Percentiles rank a stretch among this genome's conserved stretches.
These are phyloP conservation scores for Juglanconis sp. DNA, from an alignment of 2,329 filamentous ascomycete genomes.

Conservation along the genomic window DNA sequence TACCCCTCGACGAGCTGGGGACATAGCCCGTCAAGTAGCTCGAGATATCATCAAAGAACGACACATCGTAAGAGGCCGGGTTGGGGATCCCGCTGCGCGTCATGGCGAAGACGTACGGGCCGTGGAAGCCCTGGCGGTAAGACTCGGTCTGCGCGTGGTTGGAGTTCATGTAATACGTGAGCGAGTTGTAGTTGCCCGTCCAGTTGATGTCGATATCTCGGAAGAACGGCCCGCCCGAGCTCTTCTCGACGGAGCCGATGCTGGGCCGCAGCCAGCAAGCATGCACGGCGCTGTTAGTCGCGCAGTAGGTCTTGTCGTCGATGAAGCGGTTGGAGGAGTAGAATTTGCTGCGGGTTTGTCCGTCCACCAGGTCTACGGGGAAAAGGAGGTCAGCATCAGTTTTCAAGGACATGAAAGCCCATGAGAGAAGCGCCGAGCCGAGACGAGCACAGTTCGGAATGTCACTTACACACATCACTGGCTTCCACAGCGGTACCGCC, in stretches of 20 bases:
- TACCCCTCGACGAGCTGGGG: slow-evolving; percentile 44
- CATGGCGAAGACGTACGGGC: slow-evolving; percentile 57
- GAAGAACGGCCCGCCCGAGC: slow-evolving; percentile 57
- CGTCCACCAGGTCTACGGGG: slow-evolving; percentile 36
- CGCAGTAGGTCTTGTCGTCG: slow-evolving; percentile 55
- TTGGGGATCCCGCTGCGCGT: slow-evolving; percentile 46
- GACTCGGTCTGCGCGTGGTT: slow-evolving; percentile 53
- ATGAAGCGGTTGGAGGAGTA: slow-evolving; percentile 60
- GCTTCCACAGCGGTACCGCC: slow-evolving; percentile 44
- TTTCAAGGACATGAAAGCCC: too few relatives aligned
- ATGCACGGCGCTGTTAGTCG: slow-evolving; percentile 28
- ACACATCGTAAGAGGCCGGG: slow-evolving; percentile 43
- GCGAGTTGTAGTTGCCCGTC: slow-evolving; percentile 46
- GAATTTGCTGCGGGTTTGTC: slow-evolving; percentile 60
- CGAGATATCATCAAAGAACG: slow-evolving; percentile 52
- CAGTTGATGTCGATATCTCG: slow-evolving; percentile 54
- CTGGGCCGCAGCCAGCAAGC: slow-evolving; percentile 33
- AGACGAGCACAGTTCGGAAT: background rate
- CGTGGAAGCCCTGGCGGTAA: slow-evolving; percentile 55
- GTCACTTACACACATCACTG: slow-evolving; percentile 34
- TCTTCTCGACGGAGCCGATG: slow-evolving; percentile 39
- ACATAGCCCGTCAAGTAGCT: slow-evolving; percentile 49
- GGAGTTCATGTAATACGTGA: slow-evolving; percentile 62
- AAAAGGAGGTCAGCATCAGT: background rate
- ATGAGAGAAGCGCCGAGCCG: too few relatives aligned